These are phyloP conservation scores for Epichloe festucae DNA, from an alignment of 2,329 filamentous ascomycete species.

Conservation along the genomic window DNA sequence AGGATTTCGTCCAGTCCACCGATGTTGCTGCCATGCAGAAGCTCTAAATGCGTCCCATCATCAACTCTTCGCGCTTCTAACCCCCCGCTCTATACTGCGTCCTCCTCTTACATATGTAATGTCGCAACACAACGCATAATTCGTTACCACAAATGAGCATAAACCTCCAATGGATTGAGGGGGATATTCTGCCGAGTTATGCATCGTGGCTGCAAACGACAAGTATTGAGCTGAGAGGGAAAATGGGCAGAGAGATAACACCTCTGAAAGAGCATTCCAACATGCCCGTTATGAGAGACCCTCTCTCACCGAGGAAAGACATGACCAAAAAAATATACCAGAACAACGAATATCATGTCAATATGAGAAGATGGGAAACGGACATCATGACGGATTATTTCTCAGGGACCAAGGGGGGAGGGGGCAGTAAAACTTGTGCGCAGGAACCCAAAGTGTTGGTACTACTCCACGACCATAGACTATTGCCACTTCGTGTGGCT, in stretches of 20 bases:
- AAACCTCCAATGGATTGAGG: background rate
- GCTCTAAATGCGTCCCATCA: constrained; percentile 44
- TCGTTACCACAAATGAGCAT: background rate
- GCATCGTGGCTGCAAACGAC: background rate
- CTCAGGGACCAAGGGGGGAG: background rate
- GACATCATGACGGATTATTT: background rate
- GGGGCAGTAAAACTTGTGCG: background rate
- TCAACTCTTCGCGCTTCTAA: background rate
- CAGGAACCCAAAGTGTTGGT: background rate
- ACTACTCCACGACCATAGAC: background rate
- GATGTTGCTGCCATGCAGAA: constrained; percentile 89
- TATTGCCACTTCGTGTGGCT: background rate
- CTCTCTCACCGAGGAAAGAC: background rate
- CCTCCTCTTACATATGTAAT: background rate
- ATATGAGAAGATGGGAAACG: background rate
- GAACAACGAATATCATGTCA: too few relatives aligned
- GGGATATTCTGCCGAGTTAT: background rate
- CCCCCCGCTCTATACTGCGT: background rate
- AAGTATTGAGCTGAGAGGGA: background rate
- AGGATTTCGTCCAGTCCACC: constrained; percentile 93
- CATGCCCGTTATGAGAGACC: background rate
- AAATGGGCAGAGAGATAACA: background rate
- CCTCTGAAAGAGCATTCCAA: background rate
- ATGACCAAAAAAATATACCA: background rate
- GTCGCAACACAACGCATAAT: background rate